Evolutionary conservation across 129 eudicot genomes (phyloP), one percentile per base, ranked within the genome.

Genomic region (Lonicera japonica): DNA sequence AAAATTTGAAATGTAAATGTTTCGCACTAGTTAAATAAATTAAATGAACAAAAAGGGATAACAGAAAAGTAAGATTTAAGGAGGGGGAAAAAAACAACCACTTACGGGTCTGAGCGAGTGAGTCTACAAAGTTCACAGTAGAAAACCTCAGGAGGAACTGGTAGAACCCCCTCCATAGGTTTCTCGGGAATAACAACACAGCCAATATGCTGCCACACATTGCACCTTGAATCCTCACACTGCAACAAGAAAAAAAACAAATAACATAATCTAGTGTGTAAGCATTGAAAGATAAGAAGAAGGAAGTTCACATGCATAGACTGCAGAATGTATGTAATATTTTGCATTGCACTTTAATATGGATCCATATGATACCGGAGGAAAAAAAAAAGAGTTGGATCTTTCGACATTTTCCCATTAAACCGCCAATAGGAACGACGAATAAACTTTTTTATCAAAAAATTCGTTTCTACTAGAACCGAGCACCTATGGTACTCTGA

Each of bases 41-140:
- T 29, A 29, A 29, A 29, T 29, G 4, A 29, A 29, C 36, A n/a
- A 58, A 57, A 20, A 17, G 58, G n/a, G 36, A 9, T 16, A 47
- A 36, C 1, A 3, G 38, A 29, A 61, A 17, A 50, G n/a, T n/a
- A n/a, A n/a, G n/a, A n/a, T n/a, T n/a, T n/a, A n/a, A n/a, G n/a
- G n/a, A n/a, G n/a, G 21, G 21, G 46, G 7, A 4, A 47, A 40
- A 17, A 5, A 36, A 58, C 23, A 14, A 16, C 50, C 63, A 82
- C 99, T 80, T 88, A 92, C 99, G 99, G 99, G 67, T 92, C 99
- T 46, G 99, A 95, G 51, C 92, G 91, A 74, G 38, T 69, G 64
- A 92, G 90, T 70, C 99, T 81, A 65, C 99, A 92, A 5, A 88
- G 71, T 82, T 88, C 96, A 80, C 99, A 92, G 62, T 75, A 85